These are phyloP conservation scores for Stagonosporopsis rhizophila DNA, from an alignment of 2,329 filamentous ascomycete genomes.

Conservation along the genomic window DNA sequence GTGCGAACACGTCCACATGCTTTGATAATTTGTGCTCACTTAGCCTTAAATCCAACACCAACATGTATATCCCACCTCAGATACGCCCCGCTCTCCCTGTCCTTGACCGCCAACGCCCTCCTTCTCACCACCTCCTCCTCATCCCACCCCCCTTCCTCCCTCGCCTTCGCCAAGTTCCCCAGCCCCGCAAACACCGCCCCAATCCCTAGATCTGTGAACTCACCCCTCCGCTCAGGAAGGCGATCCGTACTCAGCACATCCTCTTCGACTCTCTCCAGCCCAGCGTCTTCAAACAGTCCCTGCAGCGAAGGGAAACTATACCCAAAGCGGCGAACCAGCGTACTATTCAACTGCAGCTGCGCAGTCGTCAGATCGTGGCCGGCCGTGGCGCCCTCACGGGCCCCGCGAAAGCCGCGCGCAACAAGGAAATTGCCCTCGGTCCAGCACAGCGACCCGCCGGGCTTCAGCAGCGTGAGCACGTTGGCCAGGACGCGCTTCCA, in stretches of 20 bases:
- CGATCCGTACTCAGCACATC: conserved; percentile 41
- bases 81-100: conserved; percentile 38
- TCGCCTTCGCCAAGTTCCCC: conserved; percentile 32
- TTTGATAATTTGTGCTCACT: no score
- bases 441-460: conserved; percentile 38
- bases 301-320: conserved; percentile 34
- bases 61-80: conserved; percentile 42
- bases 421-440: conserved; percentile 41
- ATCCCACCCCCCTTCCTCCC: conserved; percentile 33
- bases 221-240: conserved; percentile 28
- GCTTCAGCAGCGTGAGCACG: conserved; percentile 37
- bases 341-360: conserved; percentile 31
- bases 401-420: conserved; percentile 32
- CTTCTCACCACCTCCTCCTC: conserved; percentile 28
- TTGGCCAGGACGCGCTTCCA: conserved; percentile 36
- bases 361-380: conserved; percentile 31
- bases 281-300: conserved; percentile 27
- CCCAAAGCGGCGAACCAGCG: conserved; percentile 30
- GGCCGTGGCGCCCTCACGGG: conserved; percentile 3
- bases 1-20: no score
- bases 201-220: conserved; percentile 38
- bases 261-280: conserved; percentile 28
- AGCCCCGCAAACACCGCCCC: conserved; percentile 37
- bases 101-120: conserved; percentile 26
- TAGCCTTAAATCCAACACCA: conserved; percentile 31